Conservation (phyloP, 73 alveolate genomes). For the Paramecium caudatum region DNA sequence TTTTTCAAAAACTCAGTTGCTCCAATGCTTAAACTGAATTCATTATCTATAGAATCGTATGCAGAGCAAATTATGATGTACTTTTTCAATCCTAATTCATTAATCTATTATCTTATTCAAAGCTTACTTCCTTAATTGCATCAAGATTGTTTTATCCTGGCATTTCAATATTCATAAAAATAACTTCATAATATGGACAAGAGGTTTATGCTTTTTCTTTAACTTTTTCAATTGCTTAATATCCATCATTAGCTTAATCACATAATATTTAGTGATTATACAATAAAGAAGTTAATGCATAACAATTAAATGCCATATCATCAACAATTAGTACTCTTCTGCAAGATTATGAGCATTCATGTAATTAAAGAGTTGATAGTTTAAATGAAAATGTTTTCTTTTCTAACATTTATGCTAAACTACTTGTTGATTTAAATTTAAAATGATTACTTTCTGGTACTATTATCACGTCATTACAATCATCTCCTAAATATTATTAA, state of each 20-base stretch:
- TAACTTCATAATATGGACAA: constrained; percentile 18
- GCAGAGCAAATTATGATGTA: constrained; percentile 47
- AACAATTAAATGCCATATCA: not conserved
- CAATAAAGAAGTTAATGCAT: constrained; percentile 27
- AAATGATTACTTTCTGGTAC: constrained; percentile 3
- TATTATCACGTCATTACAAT: not conserved
- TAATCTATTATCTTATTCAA: not conserved
- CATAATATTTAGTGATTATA: not conserved
- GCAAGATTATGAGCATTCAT: constrained; percentile 6
- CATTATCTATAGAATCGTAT: constrained; percentile 19
- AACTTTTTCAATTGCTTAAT: constrained; percentile 7
- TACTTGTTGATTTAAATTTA: not conserved
- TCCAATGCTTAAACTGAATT: not conserved
- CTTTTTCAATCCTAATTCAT: not conserved
- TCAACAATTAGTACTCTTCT: constrained; percentile 34
- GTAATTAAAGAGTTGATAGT: not conserved
- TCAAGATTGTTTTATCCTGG: constrained; percentile 52
- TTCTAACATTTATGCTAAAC: not conserved
- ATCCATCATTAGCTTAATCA: constrained; percentile 54
- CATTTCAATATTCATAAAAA: constrained; percentile 50
- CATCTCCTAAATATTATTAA: too few relatives aligned
- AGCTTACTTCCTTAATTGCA: not conserved
- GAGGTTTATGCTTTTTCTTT: not conserved
- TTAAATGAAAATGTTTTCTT: constrained; percentile 26
- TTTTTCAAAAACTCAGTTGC: constrained; percentile 8